A percentile compares a stretch with the other conserved stretches of the same genome.
Evolutionary conservation across 495 filamentous ascomycete genomes (phyloP).

Genomic region (Chlorociboria aeruginascens): DNA sequence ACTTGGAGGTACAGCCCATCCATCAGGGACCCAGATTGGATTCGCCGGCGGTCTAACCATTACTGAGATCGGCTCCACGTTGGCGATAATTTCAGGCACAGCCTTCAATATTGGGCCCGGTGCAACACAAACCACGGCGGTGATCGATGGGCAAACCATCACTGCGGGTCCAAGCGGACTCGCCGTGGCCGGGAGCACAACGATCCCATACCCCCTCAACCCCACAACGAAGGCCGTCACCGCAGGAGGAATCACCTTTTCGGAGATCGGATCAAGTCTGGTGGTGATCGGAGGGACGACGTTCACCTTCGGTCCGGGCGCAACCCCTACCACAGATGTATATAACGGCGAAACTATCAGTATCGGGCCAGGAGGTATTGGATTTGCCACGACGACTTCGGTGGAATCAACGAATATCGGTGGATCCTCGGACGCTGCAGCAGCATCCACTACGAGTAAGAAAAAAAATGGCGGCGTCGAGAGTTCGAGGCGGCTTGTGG

Average conservation of each 20-base stretch:
- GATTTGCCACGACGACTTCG: conserved; percentile 13
- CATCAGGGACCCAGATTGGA: conserved; percentile 26
- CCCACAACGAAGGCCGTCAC: conserved; percentile 20
- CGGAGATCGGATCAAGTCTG: conserved; percentile 10
- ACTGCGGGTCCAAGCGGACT: conserved; percentile 33
- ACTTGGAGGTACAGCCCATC: conserved; percentile 26
- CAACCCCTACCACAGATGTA: conserved; percentile 6
- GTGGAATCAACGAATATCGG: neutral
- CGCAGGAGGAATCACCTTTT: conserved; percentile 12
- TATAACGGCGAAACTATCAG: conserved; percentile 14
- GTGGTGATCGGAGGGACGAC: conserved; percentile 14
- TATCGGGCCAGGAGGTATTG: conserved; percentile 12
- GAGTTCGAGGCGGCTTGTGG: neutral
- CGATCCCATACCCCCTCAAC: conserved; percentile 29
- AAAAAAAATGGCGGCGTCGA: neutral
- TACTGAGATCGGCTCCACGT: conserved; percentile 33
- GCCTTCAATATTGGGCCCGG: conserved; percentile 33
- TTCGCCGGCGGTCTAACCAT: conserved; percentile 36
- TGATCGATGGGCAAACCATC: conserved; percentile 16
- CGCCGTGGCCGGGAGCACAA: conserved; percentile 28
- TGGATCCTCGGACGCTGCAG: neutral
- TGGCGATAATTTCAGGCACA: conserved; percentile 33
- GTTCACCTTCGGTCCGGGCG: conserved; percentile 9
- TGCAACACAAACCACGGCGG: conserved; percentile 21
- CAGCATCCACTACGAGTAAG: neutral